Percentiles rank a stretch among this genome's conserved stretches.
These are phyloP conservation scores for Blastocystis sp. DNA, from an alignment of 352 stramenopile species.

Conservation along the genomic window DNA sequence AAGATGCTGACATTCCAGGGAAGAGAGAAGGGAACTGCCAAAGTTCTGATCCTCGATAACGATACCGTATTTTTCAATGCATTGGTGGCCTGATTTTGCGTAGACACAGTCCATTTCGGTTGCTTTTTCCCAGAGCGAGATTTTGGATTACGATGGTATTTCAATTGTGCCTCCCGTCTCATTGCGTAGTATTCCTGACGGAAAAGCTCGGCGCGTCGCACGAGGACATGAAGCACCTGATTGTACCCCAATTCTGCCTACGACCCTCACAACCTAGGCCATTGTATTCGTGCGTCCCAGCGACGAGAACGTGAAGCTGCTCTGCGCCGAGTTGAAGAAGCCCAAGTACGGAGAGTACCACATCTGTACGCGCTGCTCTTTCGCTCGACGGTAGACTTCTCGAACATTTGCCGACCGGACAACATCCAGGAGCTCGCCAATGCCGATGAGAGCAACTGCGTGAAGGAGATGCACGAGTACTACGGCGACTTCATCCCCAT, in stretches of 20 bases:
- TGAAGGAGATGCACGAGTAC: constrained; percentile 94
- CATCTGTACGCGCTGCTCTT: constrained; percentile 79
- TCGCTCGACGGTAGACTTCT: constrained; percentile 78
- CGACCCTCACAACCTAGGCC: constrained; percentile 82
- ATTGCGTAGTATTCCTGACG: constrained; percentile 64
- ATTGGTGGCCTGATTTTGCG: neutral
- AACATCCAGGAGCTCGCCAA: constrained; percentile 90
- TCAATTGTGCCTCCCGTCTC: neutral
- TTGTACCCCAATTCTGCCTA: constrained; percentile 5
- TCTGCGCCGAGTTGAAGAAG: constrained; percentile 85
- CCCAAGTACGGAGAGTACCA: constrained; percentile 96
- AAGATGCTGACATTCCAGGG: constrained; percentile 70
- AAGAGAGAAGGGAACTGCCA: constrained; percentile 66
- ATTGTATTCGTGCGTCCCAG: constrained; percentile 89
- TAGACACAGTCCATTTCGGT: constrained; percentile 68
- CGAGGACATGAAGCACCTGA: constrained; percentile 69
- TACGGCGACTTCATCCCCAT: constrained; percentile 96
- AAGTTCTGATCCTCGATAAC: constrained; percentile 70
- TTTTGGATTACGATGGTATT: constrained; percentile 68
- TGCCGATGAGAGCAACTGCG: constrained; percentile 88
- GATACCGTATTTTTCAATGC: constrained; percentile 34
- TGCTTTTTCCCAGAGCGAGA: constrained; percentile 68
- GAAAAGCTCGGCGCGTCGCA: constrained; percentile 64
- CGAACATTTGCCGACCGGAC: constrained; percentile 87
- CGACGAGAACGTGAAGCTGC: constrained; percentile 83